Evolutionary conservation across 106 monocot genomes (phyloP).

Genomic region (Acorus calamus): DNA sequence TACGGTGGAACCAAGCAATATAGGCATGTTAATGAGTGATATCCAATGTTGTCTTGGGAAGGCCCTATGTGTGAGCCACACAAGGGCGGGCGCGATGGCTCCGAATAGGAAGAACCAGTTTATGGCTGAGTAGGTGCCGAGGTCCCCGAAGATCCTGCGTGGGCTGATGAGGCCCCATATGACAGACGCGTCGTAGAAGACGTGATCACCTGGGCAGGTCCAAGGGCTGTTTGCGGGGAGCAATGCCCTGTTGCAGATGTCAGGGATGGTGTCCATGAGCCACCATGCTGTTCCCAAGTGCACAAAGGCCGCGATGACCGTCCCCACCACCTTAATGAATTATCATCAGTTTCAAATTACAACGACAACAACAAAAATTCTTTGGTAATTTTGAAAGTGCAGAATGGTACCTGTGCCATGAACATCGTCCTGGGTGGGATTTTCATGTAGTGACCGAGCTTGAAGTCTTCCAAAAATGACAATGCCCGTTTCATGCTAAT

Average conservation of each 20-base stretch:
- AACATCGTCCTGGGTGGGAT: conserved; percentile 26
- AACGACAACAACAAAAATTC: neutral
- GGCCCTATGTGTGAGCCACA: conserved; percentile 9
- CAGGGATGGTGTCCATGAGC: conserved; percentile 10
- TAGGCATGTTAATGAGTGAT: conserved; percentile 13
- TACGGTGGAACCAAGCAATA: conserved; percentile 1
- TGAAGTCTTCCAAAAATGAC: conserved; percentile 16
- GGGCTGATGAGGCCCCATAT: conserved; percentile 22
- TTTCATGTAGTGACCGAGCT: conserved; percentile 30
- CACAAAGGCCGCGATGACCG: conserved; percentile 8
- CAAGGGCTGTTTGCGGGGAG: conserved; percentile 13
- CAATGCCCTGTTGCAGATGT: conserved; percentile 9
- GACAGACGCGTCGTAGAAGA: conserved; percentile 23
- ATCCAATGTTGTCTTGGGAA: conserved; percentile 15
- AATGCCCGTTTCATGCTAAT: conserved; percentile 15
- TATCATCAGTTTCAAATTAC: neutral
- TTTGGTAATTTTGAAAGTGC: neutral
- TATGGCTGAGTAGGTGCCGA: conserved; percentile 12
- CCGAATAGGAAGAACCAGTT: conserved; percentile 26
- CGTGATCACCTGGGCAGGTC: conserved; percentile 20
- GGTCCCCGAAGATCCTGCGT: conserved; percentile 15
- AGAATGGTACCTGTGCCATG: conserved; percentile 14
- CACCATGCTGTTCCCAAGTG: conserved; percentile 22
- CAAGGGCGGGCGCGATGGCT: conserved; percentile 9
- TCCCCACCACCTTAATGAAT: conserved; percentile 16